Conservation (phyloP, 1,284 basidiomycete species). For the Laetiporus sulphureus region DNA sequence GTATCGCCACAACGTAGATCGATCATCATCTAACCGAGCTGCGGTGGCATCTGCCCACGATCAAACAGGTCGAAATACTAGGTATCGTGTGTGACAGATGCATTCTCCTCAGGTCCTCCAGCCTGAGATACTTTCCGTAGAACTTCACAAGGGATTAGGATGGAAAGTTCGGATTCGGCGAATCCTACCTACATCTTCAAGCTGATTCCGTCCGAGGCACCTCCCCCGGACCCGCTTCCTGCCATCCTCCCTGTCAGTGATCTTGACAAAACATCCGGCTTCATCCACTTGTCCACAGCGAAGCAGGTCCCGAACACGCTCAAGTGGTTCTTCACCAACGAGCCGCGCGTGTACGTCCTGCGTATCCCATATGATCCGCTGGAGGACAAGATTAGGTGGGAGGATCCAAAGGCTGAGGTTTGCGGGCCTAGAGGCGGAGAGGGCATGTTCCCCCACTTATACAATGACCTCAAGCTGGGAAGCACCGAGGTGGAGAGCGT, state of each 20-base stretch:
- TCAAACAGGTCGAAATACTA: too few relatives aligned
- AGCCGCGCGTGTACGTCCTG: constrained; percentile 39
- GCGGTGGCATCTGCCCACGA: too few relatives aligned
- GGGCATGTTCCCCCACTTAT: constrained; percentile 33
- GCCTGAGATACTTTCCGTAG: too few relatives aligned
- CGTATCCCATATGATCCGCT: constrained; percentile 34
- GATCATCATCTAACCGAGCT: too few relatives aligned
- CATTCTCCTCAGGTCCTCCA: too few relatives aligned
- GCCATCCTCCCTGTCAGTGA: constrained; percentile 29
- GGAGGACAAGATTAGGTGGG: constrained; percentile 38
- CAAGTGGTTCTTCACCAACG: constrained; percentile 43
- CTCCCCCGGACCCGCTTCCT: constrained; percentile 30
- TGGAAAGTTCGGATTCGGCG: neutral
- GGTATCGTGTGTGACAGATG: too few relatives aligned
- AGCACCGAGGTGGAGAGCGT: constrained; percentile 23
- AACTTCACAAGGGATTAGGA: too few relatives aligned
- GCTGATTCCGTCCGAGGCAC: constrained; percentile 33
- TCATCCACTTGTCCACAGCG: constrained; percentile 58
- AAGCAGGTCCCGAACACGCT: constrained; percentile 48
- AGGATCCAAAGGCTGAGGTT: constrained; percentile 36
- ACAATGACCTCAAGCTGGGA: constrained; percentile 21
- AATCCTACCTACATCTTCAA: constrained; percentile 45
- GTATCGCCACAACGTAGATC: too few relatives aligned
- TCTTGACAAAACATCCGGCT: constrained; percentile 38
- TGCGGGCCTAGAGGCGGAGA: constrained; percentile 36